These are phyloP conservation scores for Pleurotus eryngii DNA, from an alignment of 768 basidiomycete genomes.

Conservation along the genomic window DNA sequence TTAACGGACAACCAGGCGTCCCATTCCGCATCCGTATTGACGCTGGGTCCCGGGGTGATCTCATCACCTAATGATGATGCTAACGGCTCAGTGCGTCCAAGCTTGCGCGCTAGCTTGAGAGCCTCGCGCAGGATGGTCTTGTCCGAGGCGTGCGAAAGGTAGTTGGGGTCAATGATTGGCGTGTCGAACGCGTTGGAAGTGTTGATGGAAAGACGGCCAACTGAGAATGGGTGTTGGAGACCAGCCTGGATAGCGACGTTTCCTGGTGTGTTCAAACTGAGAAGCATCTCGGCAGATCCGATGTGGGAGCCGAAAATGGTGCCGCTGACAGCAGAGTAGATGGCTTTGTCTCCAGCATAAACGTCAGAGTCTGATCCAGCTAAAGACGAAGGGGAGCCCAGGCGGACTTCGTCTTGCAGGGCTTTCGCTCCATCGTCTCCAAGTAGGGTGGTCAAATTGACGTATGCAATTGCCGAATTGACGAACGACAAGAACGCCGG, in stretches of 20 bases:
- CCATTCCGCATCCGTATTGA: conserved; percentile 54
- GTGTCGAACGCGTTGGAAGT: conserved; percentile 55
- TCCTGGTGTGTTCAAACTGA: conserved; percentile 33
- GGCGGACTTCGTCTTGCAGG: conserved; percentile 29
- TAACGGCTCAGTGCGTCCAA: conserved; percentile 52
- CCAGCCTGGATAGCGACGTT: conserved; percentile 59
- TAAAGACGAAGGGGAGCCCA: conserved; percentile 34
- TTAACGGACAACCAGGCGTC: conserved; percentile 45
- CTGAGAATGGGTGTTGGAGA: conserved; percentile 59
- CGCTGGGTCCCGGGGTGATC: conserved; percentile 43
- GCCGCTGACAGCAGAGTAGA: conserved; percentile 43
- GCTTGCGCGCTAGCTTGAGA: conserved; percentile 55
- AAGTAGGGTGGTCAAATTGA: conserved; percentile 40
- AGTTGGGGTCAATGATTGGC: conserved; percentile 64
- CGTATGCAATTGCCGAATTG: conserved; percentile 51
- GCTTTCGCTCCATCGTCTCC: conserved; percentile 27
- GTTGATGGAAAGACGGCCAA: conserved; percentile 62
- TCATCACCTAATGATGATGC: conserved; percentile 41
- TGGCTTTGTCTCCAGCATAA: conserved; percentile 51
- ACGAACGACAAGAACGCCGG: conserved; percentile 40
- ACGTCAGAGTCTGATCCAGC: conserved; percentile 36
- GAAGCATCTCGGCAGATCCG: conserved; percentile 57
- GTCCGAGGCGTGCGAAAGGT: conserved; percentile 53
- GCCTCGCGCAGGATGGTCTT: conserved; percentile 51
- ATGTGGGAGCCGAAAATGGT: conserved; percentile 35